phyloP scores from a whole-genome alignment of 176 grass and related monocot genomes.

The Raddia guianensis region DNA sequence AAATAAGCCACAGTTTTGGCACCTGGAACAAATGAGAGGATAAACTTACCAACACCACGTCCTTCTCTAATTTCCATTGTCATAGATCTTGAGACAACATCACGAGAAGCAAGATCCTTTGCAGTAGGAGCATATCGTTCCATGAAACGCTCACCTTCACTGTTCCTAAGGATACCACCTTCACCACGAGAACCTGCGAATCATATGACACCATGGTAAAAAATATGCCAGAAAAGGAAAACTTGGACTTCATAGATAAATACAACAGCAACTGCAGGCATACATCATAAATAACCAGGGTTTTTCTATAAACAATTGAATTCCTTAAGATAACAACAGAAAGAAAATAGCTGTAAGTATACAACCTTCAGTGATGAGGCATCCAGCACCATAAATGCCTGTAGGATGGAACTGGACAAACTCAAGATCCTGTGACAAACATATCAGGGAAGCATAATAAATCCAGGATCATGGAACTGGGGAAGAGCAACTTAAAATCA shows the following conservation, averaged over 20 bases:
- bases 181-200: constrained; percentile 77
- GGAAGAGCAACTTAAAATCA: constrained; percentile 6
- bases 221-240: neutral
- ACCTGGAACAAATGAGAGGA: constrained; percentile 1
- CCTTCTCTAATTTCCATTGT: constrained; percentile 91
- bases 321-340: constrained; percentile 7
- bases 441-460: constrained; percentile 39
- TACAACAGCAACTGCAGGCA: constrained; percentile 5
- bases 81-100: constrained; percentile 89
- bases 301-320: neutral
- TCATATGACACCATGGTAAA: constrained; percentile 11
- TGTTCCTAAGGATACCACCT: constrained; percentile 92
- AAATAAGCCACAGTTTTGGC: neutral
- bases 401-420: constrained; percentile 90
- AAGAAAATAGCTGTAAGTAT: constrained; percentile 13
- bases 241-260: neutral
- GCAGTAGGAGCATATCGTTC: constrained; percentile 79
- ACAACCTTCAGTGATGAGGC: constrained; percentile 87
- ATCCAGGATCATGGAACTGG: constrained; percentile 13
- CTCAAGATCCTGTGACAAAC: constrained; percentile 78
- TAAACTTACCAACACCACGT: constrained; percentile 72
- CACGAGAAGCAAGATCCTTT: constrained; percentile 89
- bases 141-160: constrained; percentile 91
- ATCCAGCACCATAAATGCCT: constrained; percentile 88
- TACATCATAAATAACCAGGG: neutral